Percentiles rank a stretch among this genome's conserved stretches.
These are phyloP conservation scores for Diaporthe citriasiana DNA, from an alignment of 2,329 filamentous ascomycete species.

Conservation along the genomic window DNA sequence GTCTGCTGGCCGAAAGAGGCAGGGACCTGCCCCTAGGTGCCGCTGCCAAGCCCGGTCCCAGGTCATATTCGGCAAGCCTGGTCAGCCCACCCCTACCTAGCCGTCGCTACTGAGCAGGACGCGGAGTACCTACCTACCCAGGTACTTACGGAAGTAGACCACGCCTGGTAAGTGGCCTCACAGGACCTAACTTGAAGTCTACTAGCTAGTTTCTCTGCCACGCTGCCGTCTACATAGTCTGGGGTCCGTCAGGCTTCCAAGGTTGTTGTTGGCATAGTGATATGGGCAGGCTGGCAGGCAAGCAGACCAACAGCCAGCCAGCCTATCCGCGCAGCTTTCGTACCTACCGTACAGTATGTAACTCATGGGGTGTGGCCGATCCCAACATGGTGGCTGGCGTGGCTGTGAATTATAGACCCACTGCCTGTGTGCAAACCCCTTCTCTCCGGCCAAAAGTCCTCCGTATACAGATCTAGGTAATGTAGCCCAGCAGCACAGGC, in stretches of 20 bases:
- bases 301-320: background rate
- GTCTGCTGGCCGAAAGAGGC: conserved; percentile 18
- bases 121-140: background rate
- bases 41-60: conserved; percentile 19
- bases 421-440: background rate
- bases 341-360: background rate
- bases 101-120: background rate
- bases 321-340: too few species aligned
- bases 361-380: background rate
- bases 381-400: conserved; percentile 11
- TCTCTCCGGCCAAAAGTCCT: background rate
- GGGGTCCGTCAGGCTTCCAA: background rate
- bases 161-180: background rate
- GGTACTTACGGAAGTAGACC: background rate
- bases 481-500: too few species aligned
- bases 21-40: conserved; percentile 26
- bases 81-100: conserved; percentile 8
- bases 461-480: too few species aligned
- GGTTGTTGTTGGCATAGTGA: background rate
- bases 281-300: background rate
- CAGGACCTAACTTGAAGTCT: too few species aligned
- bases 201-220: too few species aligned
- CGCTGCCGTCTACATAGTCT: too few species aligned
- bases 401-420: background rate
- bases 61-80: conserved; percentile 25